Evolutionary conservation across 2,329 filamentous ascomycete genomes (phyloP).

Genomic region (Arthroderma sp.): DNA sequence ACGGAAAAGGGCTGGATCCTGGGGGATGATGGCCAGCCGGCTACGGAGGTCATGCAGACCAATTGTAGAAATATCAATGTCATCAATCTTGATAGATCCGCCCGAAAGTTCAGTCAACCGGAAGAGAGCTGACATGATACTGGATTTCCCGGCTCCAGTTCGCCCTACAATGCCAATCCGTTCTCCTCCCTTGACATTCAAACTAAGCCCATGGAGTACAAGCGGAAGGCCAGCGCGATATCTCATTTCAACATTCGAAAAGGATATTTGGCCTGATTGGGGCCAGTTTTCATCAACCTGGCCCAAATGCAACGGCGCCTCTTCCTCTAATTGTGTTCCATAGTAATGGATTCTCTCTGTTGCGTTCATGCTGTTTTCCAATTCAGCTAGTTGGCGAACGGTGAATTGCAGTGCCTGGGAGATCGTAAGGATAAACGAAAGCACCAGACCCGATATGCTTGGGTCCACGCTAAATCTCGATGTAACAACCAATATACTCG

Average conservation of each 20-base stretch:
- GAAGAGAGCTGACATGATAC: constrained; percentile 37
- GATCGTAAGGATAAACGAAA: constrained; percentile 86
- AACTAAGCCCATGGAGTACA: constrained; percentile 54
- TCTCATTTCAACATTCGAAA: constrained; percentile 65
- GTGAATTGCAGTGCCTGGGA: constrained; percentile 95
- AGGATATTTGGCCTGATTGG: constrained; percentile 67
- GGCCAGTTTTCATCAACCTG: constrained; percentile 71
- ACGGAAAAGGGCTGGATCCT: constrained; percentile 35
- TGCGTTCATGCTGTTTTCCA: constrained; percentile 97
- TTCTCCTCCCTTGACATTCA: constrained; percentile 35
- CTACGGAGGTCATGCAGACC: constrained; percentile 34
- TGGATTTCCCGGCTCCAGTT: constrained; percentile 37
- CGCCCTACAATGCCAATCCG: constrained; percentile 38
- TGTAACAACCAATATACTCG: constrained; percentile 82
- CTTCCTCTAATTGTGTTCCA: constrained; percentile 72
- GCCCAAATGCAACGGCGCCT: constrained; percentile 65
- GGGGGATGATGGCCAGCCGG: constrained; percentile 35
- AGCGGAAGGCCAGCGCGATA: constrained; percentile 61
- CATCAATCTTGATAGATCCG: constrained; percentile 34
- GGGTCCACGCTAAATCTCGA: constrained; percentile 76
- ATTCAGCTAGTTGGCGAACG: constrained; percentile 82
- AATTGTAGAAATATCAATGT: constrained; percentile 32
- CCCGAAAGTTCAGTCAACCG: constrained; percentile 32
- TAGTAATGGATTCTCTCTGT: constrained; percentile 89
- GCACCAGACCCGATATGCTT: constrained; percentile 72